These are phyloP conservation scores for Mycena galericulata DNA, from an alignment of 768 basidiomycete species.

Conservation along the genomic window DNA sequence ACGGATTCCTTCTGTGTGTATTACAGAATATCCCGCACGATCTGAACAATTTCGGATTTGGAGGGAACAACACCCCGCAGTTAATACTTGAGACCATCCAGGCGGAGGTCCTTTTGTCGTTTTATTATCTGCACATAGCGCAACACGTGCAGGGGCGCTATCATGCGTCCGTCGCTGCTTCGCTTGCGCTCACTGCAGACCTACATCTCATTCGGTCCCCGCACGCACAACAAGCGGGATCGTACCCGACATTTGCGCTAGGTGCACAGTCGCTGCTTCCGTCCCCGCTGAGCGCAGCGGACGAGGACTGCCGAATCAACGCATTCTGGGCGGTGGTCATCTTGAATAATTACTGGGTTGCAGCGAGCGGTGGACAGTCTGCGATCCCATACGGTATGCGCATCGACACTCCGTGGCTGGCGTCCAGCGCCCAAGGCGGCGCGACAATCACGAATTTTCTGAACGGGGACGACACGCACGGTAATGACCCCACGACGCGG, in stretches of 20 bases:
- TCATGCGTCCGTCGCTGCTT: conserved; percentile 44
- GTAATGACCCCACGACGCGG: background rate
- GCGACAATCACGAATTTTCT: conserved; percentile 6
- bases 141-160: conserved; percentile 39
- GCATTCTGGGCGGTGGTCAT: conserved; percentile 23
- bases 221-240: background rate
- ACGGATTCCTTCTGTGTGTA: background rate
- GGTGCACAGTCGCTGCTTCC: background rate
- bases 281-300: background rate
- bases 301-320: background rate
- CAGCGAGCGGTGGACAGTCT: background rate
- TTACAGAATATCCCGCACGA: conserved; percentile 6
- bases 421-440: background rate
- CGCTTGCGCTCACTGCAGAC: background rate
- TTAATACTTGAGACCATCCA: conserved; percentile 17
- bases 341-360: conserved; percentile 23
- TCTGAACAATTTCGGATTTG: background rate
- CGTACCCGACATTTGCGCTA: background rate
- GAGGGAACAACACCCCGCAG: too few relatives aligned
- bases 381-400: background rate
- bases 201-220: background rate
- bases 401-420: conserved; percentile 21
- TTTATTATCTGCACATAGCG: conserved; percentile 13
- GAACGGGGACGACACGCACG: conserved; percentile 1
- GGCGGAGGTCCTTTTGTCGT: conserved; percentile 5